These are phyloP conservation scores for Eimeria necatrix DNA, from an alignment of 169 alveolate genomes.

Conservation along the genomic window DNA sequence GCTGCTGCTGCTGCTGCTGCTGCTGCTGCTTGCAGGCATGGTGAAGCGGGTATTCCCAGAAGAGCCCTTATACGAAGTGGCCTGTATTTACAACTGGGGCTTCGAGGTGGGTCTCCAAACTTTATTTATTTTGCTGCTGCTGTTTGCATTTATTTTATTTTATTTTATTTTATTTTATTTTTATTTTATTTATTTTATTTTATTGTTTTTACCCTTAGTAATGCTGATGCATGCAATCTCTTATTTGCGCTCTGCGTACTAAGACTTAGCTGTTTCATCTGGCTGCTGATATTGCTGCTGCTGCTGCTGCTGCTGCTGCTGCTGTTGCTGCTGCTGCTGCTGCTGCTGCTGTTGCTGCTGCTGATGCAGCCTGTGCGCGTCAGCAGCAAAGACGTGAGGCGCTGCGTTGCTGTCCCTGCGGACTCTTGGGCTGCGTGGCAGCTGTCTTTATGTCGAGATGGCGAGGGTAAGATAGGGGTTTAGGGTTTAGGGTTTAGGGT, in stretches of 20 bases:
- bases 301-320: neutral
- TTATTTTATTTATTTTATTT: no score
- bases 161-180: no score
- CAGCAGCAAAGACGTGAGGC: conserved; percentile 36
- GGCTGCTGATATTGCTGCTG: no score
- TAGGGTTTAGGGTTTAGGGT: no score
- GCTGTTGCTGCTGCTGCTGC: neutral
- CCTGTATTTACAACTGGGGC: conserved; percentile 42
- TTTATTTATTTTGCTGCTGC: neutral
- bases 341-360: neutral
- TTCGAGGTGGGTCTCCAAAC: neutral
- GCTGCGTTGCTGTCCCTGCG: neutral
- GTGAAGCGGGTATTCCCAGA: conserved; percentile 4
- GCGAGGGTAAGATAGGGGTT: neutral
- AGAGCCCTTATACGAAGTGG: conserved; percentile 62
- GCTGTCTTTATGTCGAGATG: neutral
- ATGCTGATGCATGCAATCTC: neutral
- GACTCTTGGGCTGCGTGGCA: conserved; percentile 35
- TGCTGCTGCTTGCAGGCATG: conserved; percentile 15
- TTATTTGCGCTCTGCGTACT: no score
- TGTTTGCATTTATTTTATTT: neutral
- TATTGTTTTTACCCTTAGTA: neutral
- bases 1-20: neutral
- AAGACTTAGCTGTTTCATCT: no score
- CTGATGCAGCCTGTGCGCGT: neutral